Evolutionary conservation across 768 basidiomycete species (phyloP).

Genomic region (Mycena galericulata): DNA sequence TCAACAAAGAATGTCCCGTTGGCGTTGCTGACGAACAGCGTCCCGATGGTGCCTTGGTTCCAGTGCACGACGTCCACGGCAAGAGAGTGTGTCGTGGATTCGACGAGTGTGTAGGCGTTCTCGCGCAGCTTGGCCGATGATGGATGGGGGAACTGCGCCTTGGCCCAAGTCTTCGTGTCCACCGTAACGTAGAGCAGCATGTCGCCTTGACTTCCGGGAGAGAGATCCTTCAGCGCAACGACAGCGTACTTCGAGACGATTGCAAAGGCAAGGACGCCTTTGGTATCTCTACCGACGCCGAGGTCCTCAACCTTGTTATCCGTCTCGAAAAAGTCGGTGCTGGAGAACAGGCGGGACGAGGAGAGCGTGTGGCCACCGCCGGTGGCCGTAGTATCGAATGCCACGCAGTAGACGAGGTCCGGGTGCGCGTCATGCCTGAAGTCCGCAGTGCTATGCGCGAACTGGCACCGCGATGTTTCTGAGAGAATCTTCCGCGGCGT

Average conservation of each 20-base stretch:
- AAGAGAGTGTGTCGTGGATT: slow-evolving; percentile 93
- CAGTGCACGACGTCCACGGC: slow-evolving; percentile 91
- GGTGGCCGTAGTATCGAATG: slow-evolving; percentile 79
- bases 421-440: slow-evolving; percentile 82
- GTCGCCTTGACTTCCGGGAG: slow-evolving; percentile 66
- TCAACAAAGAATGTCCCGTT: slow-evolving; percentile 96
- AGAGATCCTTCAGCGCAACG: slow-evolving; percentile 84
- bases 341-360: slow-evolving; percentile 82
- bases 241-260: slow-evolving; percentile 93
- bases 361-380: slow-evolving; percentile 62
- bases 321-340: slow-evolving; percentile 83
- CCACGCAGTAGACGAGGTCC: slow-evolving; percentile 91
- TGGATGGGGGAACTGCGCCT: slow-evolving; percentile 85
- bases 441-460: slow-evolving; percentile 87
- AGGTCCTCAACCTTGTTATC: slow-evolving; percentile 81
- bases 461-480: slow-evolving; percentile 85
- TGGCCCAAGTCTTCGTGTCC: slow-evolving; percentile 86
- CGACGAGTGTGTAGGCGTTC: slow-evolving; percentile 95
- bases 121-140: slow-evolving; percentile 66
- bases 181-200: slow-evolving; percentile 89
- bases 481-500: slow-evolving; percentile 67
- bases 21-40: slow-evolving; percentile 93
- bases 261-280: slow-evolving; percentile 91
- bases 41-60: slow-evolving; percentile 75
- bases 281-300: slow-evolving; percentile 85